Conservation (phyloP, 2,329 filamentous ascomycete species). For the Talaromyces rugulosus region DNA sequence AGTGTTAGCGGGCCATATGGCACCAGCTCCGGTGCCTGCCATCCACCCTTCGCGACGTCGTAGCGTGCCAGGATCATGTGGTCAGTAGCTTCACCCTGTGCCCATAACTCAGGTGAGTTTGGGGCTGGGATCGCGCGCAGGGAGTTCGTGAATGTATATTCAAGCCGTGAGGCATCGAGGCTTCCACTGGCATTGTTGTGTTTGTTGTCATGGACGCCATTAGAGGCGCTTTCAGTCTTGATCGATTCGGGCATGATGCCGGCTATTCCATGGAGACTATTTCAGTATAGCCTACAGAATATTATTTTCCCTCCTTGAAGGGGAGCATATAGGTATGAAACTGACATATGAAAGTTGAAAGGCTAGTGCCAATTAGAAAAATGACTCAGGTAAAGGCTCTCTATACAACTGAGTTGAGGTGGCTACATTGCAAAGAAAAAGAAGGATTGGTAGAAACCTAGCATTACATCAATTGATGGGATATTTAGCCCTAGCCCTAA, state of each 20-base stretch:
- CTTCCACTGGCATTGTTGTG: not conserved
- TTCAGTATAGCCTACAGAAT: not conserved
- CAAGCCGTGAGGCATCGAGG: not conserved
- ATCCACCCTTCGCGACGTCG: slow-evolving; percentile 62
- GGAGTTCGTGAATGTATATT: not conserved
- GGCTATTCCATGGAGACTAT: not conserved
- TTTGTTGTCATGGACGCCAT: not conserved
- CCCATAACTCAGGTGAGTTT: not conserved
- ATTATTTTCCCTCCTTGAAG: no score
- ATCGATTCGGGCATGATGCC: not conserved
- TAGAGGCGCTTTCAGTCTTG: not conserved
- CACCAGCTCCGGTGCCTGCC: slow-evolving; percentile 64
- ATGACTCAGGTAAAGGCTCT: not conserved
- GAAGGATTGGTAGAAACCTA: no score
- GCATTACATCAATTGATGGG: no score
- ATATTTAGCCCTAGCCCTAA: no score
- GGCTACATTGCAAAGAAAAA: not conserved
- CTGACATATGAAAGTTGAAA: not conserved
- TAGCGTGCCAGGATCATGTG: slow-evolving; percentile 68
- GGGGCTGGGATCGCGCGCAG: not conserved
- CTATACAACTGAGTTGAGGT: not conserved
- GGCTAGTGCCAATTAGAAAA: not conserved
- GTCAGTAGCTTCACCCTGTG: slow-evolving; percentile 51
- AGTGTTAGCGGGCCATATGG: slow-evolving; percentile 70
- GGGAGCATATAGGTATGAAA: not conserved